These are phyloP conservation scores for Suhomyces sp. DNA, from an alignment of 805 yeast genomes.

Conservation along the genomic window DNA sequence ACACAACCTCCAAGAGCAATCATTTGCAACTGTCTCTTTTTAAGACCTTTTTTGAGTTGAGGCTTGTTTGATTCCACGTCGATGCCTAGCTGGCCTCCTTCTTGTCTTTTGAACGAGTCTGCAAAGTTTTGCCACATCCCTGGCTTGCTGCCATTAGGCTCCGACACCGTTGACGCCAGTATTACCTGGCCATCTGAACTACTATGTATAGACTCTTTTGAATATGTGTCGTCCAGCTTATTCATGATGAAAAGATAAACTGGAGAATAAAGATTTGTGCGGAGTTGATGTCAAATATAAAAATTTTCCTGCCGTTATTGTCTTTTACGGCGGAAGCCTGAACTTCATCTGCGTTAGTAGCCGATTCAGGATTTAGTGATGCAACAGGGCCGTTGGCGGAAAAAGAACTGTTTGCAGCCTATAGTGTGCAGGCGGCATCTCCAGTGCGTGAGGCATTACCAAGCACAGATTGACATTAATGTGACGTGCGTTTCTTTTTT, in stretches of 20 bases:
- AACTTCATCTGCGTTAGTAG: background rate
- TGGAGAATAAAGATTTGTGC: background rate
- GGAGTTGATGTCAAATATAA: background rate
- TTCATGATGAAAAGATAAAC: background rate
- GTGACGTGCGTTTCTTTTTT: background rate
- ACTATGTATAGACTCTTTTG: background rate
- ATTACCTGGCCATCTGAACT: background rate
- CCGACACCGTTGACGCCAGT: background rate
- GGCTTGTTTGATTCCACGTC: slow-evolving; percentile 9
- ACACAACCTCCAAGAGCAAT: slow-evolving; percentile 44
- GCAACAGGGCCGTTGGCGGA: background rate
- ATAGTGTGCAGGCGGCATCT: background rate
- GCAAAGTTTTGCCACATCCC: slow-evolving; percentile 23
- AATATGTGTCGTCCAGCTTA: background rate
- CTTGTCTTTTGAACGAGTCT: slow-evolving; percentile 30
- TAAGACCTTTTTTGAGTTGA: slow-evolving; percentile 22
- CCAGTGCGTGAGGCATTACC: background rate
- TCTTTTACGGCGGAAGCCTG: background rate
- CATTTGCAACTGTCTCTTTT: slow-evolving; percentile 34
- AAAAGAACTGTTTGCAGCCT: background rate
- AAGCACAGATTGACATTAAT: background rate
- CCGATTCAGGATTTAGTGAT: background rate
- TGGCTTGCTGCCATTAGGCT: background rate
- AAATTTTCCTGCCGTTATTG: background rate
- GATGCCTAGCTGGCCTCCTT: background rate